Evolutionary conservation across 495 filamentous ascomycete species (phyloP).

Genomic region (Neurospora cerealis): DNA sequence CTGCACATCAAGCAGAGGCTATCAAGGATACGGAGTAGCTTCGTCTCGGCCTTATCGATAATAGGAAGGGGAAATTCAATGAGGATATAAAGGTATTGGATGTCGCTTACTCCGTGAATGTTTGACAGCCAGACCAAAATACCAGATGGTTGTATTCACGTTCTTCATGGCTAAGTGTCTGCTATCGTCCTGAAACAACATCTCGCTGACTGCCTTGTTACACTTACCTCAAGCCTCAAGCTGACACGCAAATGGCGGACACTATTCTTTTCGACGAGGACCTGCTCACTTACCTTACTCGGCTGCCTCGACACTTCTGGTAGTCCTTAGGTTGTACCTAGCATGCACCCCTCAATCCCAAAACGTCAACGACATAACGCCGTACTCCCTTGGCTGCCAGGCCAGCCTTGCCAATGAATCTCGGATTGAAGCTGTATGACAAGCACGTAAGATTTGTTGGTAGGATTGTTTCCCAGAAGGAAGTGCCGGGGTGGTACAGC

Average conservation of each 20-base stretch:
- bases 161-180: background rate
- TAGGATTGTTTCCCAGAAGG: background rate
- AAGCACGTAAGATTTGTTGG: background rate
- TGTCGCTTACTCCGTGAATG: background rate
- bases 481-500: background rate
- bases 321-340: background rate
- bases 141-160: background rate
- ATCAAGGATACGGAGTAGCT: background rate
- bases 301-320: too few species aligned
- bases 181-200: background rate
- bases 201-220: background rate
- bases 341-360: background rate
- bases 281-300: too few species aligned
- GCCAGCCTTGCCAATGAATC: background rate
- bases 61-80: background rate
- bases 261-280: background rate
- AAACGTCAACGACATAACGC: background rate
- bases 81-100: background rate
- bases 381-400: background rate
- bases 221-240: background rate
- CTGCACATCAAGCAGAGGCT: background rate
- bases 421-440: background rate
- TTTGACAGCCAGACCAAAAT: background rate
- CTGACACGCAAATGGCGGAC: background rate
- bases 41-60: background rate